Percentiles rank a stretch among this genome's conserved stretches.
These are phyloP conservation scores for Botrytis tulipae DNA, from an alignment of 2,329 filamentous ascomycete species.

Conservation along the genomic window DNA sequence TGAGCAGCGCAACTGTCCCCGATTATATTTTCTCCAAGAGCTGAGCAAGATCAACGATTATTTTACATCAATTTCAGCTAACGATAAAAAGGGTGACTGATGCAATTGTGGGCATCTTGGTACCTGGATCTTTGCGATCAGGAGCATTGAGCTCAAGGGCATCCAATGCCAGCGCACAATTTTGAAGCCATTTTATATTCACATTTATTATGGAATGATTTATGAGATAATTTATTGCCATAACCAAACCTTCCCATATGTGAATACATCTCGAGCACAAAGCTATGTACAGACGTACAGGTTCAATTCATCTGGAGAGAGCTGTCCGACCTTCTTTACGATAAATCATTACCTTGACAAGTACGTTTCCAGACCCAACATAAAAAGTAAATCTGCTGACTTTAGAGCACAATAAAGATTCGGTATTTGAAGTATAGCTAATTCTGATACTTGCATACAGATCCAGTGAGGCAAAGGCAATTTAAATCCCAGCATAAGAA, in stretches of 20 bases:
- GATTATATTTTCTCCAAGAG: not conserved
- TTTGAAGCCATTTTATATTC: not conserved
- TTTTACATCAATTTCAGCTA: not conserved
- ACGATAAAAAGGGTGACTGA: not conserved
- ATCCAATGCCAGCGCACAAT: not conserved
- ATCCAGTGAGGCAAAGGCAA: not conserved
- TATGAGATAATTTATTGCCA: not conserved
- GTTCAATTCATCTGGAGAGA: not conserved
- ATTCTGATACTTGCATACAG: not conserved
- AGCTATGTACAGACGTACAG: not conserved
- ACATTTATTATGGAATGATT: not conserved
- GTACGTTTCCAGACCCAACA: not conserved
- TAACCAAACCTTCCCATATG: not conserved
- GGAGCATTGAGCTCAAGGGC: not conserved
- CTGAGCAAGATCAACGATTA: not conserved
- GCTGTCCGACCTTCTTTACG: not conserved
- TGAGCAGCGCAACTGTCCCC: not conserved
- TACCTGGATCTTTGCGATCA: not conserved
- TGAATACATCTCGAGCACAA: not conserved
- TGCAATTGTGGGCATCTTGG: not conserved
- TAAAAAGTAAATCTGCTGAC: not conserved
- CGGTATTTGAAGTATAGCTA: not conserved
- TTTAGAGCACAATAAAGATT: not conserved
- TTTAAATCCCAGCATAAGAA: not conserved
- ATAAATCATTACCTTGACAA: not conserved